Conservation (phyloP, 257 asterid genomes). For the Ilex asprella region DNA sequence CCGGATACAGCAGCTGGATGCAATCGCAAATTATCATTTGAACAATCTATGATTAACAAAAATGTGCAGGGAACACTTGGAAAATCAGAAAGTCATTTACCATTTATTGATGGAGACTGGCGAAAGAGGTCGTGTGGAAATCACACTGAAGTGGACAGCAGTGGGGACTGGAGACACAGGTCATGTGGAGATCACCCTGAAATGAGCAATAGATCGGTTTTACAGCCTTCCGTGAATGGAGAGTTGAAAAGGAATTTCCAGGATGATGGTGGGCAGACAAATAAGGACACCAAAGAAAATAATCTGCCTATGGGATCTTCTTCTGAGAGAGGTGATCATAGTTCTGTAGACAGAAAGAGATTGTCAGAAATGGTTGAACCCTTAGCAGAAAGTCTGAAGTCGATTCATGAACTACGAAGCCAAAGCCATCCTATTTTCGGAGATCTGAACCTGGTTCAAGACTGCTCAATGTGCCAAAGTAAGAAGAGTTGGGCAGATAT, state of each 20-base stretch:
- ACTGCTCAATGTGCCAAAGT: slow-evolving; percentile 5
- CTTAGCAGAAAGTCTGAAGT: slow-evolving; percentile 2
- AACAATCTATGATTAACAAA: slow-evolving; percentile 5
- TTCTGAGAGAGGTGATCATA: neutral
- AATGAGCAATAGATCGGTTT: slow-evolving; percentile 1
- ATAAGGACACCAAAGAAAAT: slow-evolving; percentile 9
- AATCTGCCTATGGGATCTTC: slow-evolving; percentile 12
- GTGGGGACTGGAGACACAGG: slow-evolving; percentile 8
- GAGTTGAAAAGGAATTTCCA: slow-evolving; percentile 1
- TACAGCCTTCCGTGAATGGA: neutral
- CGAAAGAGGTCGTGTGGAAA: neutral
- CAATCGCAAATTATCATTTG: slow-evolving; percentile 20
- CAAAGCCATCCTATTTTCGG: neutral
- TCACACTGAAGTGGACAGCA: neutral
- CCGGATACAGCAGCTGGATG: slow-evolving; percentile 10
- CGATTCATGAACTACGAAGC: slow-evolving; percentile 5
- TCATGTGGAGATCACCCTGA: slow-evolving; percentile 1
- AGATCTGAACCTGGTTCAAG: neutral
- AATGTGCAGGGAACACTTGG: slow-evolving; percentile 1
- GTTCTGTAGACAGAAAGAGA: neutral
- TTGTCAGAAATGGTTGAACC: slow-evolving; percentile 6
- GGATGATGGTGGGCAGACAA: slow-evolving; percentile 2
- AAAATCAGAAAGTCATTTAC: neutral
- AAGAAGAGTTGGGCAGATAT: slow-evolving; percentile 76
- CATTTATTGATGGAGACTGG: slow-evolving; percentile 7